Evolutionary conservation across 352 stramenopile genomes (phyloP).

Genomic region (Phytophthora tubulina): DNA sequence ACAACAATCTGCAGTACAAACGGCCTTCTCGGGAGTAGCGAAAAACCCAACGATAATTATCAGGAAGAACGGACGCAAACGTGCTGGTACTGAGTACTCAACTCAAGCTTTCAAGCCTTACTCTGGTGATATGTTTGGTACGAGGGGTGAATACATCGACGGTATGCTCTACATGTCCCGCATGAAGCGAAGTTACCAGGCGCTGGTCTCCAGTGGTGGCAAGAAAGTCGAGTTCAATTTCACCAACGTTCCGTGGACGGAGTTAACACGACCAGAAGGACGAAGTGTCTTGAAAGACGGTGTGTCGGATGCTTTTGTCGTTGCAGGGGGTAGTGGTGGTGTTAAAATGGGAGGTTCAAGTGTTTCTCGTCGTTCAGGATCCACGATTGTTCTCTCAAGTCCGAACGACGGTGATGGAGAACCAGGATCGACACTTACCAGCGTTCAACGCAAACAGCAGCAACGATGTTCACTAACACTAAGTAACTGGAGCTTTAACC

Average conservation of each 20-base stretch:
- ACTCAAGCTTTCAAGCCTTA: conserved; percentile 71
- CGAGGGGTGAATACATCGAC: conserved; percentile 84
- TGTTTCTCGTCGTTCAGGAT: conserved; percentile 13
- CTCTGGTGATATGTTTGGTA: conserved; percentile 82
- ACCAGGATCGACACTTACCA: conserved; percentile 19
- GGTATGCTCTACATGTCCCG: conserved; percentile 90
- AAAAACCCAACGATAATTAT: conserved; percentile 34
- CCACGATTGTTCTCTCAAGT: conserved; percentile 9
- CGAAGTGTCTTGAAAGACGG: conserved; percentile 58
- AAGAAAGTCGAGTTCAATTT: conserved; percentile 31
- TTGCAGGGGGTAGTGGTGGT: conserved; percentile 10
- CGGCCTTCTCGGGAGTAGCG: conserved; percentile 13
- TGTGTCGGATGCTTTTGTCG: conserved; percentile 53
- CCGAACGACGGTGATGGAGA: conserved; percentile 20
- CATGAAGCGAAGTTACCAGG: conserved; percentile 79
- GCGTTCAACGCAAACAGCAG: conserved; percentile 46
- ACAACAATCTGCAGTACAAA: conserved; percentile 10
- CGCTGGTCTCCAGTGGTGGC: conserved; percentile 42
- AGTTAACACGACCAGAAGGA: conserved; percentile 33
- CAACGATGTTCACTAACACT: conserved; percentile 87
- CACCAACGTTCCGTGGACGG: conserved; percentile 20
- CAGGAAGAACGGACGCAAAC: conserved; percentile 64
- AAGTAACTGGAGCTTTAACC: conserved; percentile 90
- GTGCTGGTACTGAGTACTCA: conserved; percentile 37
- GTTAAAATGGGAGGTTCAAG: conserved; percentile 1